Evolutionary conservation across 1,284 basidiomycete genomes (phyloP), one percentile per base, ranked within the genome.

Genomic region (Puccinia sorghi): DNA sequence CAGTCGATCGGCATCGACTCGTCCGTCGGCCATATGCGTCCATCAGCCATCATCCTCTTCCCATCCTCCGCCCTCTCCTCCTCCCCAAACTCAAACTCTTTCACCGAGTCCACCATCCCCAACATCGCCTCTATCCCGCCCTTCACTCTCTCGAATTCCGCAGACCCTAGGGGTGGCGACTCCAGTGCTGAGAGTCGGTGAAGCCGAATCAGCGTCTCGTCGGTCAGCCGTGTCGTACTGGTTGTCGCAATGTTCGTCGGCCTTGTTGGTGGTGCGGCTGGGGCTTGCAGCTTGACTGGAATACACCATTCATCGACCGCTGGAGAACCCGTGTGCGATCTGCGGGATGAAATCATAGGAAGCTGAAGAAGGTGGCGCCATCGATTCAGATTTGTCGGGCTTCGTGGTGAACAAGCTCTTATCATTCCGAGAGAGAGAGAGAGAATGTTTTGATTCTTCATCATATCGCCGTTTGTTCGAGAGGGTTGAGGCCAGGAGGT

Each of bases 291-390:
- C 22, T 72, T 43, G 15, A 72, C n/a, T 43, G 69, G 69, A 25
- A 72, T 57, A 25, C 13, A 72, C 69, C 69, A 72, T 27, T 57
- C n/a, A 57, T 72, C 69, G n/a, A 72, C 52, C 11, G 43, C 46
- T 8, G 52, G 41, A n/a, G 67, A 70, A 37, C n/a, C 11, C 6
- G 46, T n/a, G 27, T 25, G 43, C 25, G 46, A 52, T 37, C 20
- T 70, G n/a, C 41, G 43, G 0, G n/a, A 52, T 2, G 67, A 1
- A 43, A 11, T 12, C 17, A n/a, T 13, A 9, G 8, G 63, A 43
- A n/a, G 37, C 1, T 12, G 2, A 46, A 46, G 43, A 46, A 2
- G 2, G 32, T 2, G 32, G 32, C 32, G 32, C 2, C 32, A 32
- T 32, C 32, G 32, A 32, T 32, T 32, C 32, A 32, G 4, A 32